phyloP scores from a whole-genome alignment of 1,139 yeast species.

The Candida dubliniensis region DNA sequence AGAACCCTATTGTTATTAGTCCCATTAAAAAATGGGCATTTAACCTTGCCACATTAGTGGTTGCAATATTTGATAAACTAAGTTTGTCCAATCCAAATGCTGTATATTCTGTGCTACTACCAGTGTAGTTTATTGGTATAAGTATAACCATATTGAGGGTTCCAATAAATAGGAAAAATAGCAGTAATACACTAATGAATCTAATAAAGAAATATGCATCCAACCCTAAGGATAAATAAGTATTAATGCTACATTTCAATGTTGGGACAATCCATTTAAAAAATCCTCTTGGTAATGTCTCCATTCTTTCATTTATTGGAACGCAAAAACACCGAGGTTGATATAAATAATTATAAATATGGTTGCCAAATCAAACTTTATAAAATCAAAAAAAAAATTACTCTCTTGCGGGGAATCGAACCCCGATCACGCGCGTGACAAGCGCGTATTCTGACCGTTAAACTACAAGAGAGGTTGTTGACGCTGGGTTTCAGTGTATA shows the following conservation, averaged over 20 bases:
- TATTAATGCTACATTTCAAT: constrained; percentile 35
- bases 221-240: constrained; percentile 53
- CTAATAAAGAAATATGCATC: constrained; percentile 66
- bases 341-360: constrained; percentile 47
- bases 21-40: constrained; percentile 58
- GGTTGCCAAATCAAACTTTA: background rate
- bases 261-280: constrained; percentile 52
- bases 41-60: constrained; percentile 42
- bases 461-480: background rate
- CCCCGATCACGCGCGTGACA: background rate
- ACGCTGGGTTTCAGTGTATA: background rate
- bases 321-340: constrained; percentile 55
- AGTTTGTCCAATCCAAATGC: constrained; percentile 56
- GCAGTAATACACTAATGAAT: constrained; percentile 46
- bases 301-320: constrained; percentile 38
- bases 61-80: constrained; percentile 62
- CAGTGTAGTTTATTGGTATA: constrained; percentile 56
- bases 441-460: constrained; percentile 1
- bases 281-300: constrained; percentile 39
- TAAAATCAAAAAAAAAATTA: background rate
- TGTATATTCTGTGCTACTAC: constrained; percentile 29
- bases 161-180: constrained; percentile 52
- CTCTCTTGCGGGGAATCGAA: constrained; percentile 1
- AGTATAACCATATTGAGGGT: constrained; percentile 52
- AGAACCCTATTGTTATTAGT: constrained; percentile 48